Evolutionary conservation across 306 rosid species (phyloP).

Genomic region (Castanospermum australe): DNA sequence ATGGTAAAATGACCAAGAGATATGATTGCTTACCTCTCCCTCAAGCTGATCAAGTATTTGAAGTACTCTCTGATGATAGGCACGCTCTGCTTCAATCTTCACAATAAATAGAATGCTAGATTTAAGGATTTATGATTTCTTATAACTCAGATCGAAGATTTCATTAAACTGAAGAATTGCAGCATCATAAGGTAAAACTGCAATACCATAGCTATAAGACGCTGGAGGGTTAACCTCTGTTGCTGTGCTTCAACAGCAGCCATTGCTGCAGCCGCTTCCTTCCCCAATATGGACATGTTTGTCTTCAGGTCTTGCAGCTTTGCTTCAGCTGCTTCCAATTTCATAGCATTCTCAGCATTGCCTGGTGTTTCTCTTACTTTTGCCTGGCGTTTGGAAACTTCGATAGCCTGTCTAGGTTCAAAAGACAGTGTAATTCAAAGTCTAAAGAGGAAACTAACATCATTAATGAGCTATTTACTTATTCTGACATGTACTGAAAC

Average conservation of each 20-base stretch:
- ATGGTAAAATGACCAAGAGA: constrained; percentile 8
- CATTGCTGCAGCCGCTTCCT: constrained; percentile 98
- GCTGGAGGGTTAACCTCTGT: constrained; percentile 94
- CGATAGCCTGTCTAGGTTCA: constrained; percentile 94
- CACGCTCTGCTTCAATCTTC: constrained; percentile 93
- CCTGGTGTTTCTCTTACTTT: constrained; percentile 83
- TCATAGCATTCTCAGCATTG: constrained; percentile 67
- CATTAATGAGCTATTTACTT: constrained; percentile 8
- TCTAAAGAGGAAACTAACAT: constrained; percentile 3
- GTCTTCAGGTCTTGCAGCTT: constrained; percentile 86
- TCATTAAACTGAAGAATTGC: not conserved
- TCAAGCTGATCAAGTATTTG: constrained; percentile 91
- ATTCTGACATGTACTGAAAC: not conserved
- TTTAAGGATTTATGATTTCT: constrained; percentile 4
- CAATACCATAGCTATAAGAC: constrained; percentile 87
- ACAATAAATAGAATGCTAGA: constrained; percentile 24
- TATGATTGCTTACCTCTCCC: constrained; percentile 67
- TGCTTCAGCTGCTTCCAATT: constrained; percentile 84
- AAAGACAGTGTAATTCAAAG: constrained; percentile 41
- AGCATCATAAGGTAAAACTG: constrained; percentile 18
- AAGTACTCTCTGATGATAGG: constrained; percentile 83
- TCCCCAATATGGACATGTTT: constrained; percentile 87
- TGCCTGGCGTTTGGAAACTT: constrained; percentile 89
- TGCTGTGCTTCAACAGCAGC: constrained; percentile 99
- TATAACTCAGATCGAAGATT: constrained; percentile 4